Evolutionary conservation across 176 grass and related monocot genomes (phyloP), one percentile per base, ranked within the genome.

Genomic region (Tillandsia leiboldiana): DNA sequence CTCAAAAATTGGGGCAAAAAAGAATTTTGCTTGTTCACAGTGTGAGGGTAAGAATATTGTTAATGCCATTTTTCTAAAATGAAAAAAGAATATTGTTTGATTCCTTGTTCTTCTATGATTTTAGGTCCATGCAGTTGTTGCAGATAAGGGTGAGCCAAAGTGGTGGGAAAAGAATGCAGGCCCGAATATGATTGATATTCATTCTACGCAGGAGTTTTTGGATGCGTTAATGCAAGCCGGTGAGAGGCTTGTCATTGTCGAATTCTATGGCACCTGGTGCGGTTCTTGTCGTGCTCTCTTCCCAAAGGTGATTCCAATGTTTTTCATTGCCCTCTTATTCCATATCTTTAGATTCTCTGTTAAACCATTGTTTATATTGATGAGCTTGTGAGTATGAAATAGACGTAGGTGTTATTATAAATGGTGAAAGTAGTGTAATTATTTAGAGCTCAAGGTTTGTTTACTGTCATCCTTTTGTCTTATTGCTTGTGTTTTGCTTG

Each of bases 181-280:
- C 28, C 73, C 77, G 20, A 93, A 99, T 70, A 99, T 99, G 94
- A 77, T 99, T 49, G 89, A 99, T 61, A 82, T 99, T 52, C 89
- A 90, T 63, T 93, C 94, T n/a, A 99, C 94, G 49, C 80, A 88
- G 62, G 94, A 99, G 64, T 93, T 99, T 65, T 64, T 99, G 81
- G 84, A 99, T 72, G 89, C 94, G 33, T 73, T 93, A 9, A 87
- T 71, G 71, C 78, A 87, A 85, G 94, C 94, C 14, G 77, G 84
- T 9, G 87, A 99, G 0, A 83, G 78, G 65, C 89, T 99, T 72
- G 84, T 99, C 64, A 72, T 85, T 72, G 89, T 82, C 20, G 94
- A 99, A 50, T 93, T 99, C 70, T 99, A 93, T 49, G 89, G 94
- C 48, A 99, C 94, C 67, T 99, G 94, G 94, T 99, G 94, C 57